These are phyloP conservation scores for Paramarasmius palmivorus DNA, from an alignment of 1,284 basidiomycete species.

Conservation along the genomic window DNA sequence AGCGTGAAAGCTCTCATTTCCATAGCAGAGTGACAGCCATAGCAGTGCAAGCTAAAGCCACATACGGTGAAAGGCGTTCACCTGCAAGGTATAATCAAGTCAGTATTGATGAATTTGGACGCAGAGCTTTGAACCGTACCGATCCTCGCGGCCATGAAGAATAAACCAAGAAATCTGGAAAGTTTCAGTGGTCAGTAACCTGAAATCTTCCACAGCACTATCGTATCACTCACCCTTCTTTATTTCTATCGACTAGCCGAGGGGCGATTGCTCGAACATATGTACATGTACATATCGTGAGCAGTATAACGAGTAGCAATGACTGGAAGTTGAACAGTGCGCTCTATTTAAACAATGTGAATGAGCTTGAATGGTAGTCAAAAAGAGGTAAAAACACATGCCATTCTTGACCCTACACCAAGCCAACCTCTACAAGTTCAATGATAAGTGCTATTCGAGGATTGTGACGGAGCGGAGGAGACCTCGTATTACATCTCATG, in stretches of 20 bases:
- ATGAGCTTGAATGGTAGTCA: no score
- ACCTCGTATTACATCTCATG: no score
- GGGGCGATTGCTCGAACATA: constrained; percentile 92
- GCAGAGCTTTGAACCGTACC: constrained; percentile 51
- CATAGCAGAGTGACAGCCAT: constrained; percentile 72
- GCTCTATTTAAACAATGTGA: background rate
- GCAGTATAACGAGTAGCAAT: constrained; percentile 90
- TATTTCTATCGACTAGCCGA: constrained; percentile 89
- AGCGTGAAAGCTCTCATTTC: constrained; percentile 27
- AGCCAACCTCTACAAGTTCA: no score
- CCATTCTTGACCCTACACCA: no score
- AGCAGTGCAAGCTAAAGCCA: constrained; percentile 74
- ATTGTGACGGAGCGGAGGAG: no score
- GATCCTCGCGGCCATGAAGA: constrained; percentile 92
- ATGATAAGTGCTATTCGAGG: no score
- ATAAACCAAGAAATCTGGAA: constrained; percentile 79
- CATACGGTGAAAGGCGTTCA: constrained; percentile 83
- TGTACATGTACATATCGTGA: constrained; percentile 96
- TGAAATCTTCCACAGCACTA: background rate
- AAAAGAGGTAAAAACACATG: no score
- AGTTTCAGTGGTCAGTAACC: background rate
- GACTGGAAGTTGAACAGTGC: constrained; percentile 99
- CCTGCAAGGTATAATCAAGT: constrained; percentile 39
- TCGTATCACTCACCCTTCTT: constrained; percentile 75
- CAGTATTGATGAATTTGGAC: background rate